Evolutionary conservation across 2,329 filamentous ascomycete genomes (phyloP).

Genomic region (Trichophyton equinum): DNA sequence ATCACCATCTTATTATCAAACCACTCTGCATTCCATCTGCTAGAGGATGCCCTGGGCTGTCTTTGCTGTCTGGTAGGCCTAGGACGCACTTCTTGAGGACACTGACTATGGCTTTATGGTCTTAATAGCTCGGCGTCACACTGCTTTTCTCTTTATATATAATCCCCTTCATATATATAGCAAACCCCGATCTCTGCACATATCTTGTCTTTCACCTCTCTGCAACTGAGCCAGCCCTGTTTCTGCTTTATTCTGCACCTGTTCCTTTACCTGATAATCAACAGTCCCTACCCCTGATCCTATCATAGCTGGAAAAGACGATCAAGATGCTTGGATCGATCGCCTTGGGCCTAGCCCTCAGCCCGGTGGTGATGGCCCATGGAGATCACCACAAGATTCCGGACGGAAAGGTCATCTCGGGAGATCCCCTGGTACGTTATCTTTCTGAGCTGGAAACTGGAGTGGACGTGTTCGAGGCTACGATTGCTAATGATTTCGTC

Average conservation of each 20-base stretch:
- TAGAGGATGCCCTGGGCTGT: neutral
- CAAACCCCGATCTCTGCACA: neutral
- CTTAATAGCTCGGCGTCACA: neutral
- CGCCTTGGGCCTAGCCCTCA: neutral
- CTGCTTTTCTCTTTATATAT: neutral
- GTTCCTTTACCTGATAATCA: neutral
- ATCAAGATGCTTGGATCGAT: neutral
- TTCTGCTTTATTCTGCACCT: neutral
- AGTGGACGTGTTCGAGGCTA: neutral
- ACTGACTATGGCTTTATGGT: neutral
- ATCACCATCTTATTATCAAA: neutral
- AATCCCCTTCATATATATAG: neutral
- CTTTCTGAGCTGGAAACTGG: constrained; percentile 47
- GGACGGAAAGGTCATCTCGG: constrained; percentile 43
- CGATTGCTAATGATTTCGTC: neutral
- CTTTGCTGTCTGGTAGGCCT: neutral
- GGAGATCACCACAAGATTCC: constrained; percentile 49
- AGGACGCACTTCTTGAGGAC: neutral
- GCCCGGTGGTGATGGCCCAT: constrained; percentile 22
- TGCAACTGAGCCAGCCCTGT: neutral
- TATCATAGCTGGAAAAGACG: neutral
- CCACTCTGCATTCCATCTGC: neutral
- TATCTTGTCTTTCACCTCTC: neutral
- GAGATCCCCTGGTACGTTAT: constrained; percentile 27
- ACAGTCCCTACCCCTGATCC: neutral